Conservation (phyloP, 2,329 filamentous ascomycete species). For the Thelonectria discophora region DNA sequence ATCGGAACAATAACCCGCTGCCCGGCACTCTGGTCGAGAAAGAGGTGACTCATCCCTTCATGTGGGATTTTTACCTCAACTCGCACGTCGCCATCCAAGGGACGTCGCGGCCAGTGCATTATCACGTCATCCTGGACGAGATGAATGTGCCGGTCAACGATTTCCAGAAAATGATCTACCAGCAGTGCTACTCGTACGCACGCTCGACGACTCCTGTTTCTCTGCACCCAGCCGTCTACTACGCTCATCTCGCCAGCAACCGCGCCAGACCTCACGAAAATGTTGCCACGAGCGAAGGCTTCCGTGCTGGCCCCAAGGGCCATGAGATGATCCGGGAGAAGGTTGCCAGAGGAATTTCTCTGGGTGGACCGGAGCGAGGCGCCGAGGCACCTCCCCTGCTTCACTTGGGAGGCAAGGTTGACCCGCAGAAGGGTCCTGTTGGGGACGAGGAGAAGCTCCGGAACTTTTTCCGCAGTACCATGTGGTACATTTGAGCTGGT, state of each 20-base stretch:
- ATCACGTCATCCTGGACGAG: slow-evolving; percentile 89
- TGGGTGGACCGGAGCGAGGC: slow-evolving; percentile 33
- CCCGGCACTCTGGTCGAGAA: slow-evolving; percentile 89
- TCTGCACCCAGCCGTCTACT: slow-evolving; percentile 89
- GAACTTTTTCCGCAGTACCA: slow-evolving; percentile 50
- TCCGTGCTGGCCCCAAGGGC: slow-evolving; percentile 55
- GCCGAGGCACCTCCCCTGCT: slow-evolving; percentile 45
- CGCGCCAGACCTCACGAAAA: slow-evolving; percentile 81
- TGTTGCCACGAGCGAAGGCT: slow-evolving; percentile 55
- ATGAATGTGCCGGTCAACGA: slow-evolving; percentile 71
- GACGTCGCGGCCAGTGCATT: slow-evolving; percentile 90
- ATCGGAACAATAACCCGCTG: slow-evolving; percentile 82
- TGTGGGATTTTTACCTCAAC: slow-evolving; percentile 83
- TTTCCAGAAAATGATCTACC: slow-evolving; percentile 89
- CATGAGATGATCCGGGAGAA: slow-evolving; percentile 51
- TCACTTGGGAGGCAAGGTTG: slow-evolving; percentile 41
- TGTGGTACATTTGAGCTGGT: slow-evolving; percentile 54
- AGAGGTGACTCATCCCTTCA: slow-evolving; percentile 89
- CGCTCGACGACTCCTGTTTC: slow-evolving; percentile 94
- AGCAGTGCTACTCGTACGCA: slow-evolving; percentile 93
- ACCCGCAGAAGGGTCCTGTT: slow-evolving; percentile 32
- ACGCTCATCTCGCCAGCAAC: slow-evolving; percentile 87
- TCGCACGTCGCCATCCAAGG: slow-evolving; percentile 84
- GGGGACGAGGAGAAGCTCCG: slow-evolving; percentile 46
- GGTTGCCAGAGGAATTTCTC: slow-evolving; percentile 50